Evolutionary conservation across 2,329 filamentous ascomycete genomes (phyloP), one percentile per base, ranked within the genome.

Genomic region (Meredithiella fracta): DNA sequence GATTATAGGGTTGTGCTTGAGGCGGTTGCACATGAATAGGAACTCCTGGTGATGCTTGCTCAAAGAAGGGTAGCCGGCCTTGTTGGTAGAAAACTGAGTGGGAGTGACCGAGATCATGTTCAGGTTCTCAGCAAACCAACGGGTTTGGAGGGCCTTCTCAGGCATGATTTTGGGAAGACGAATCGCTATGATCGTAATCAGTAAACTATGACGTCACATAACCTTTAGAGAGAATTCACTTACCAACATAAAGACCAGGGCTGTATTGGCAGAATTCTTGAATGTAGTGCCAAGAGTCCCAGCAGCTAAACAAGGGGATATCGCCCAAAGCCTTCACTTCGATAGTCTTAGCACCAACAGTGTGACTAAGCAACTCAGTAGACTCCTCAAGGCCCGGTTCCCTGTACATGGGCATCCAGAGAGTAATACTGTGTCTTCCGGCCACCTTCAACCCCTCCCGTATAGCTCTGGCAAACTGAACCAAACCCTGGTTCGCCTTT

Each of bases 201-300:
- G 52, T 42, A n/a, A 52, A 11, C 29, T 34, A 34, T 11, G 11
- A 14, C 15, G n/a, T 42, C 17, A 42, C 4, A 4, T 3, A 44
- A 20, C 11, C 23, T 8, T 3, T 29, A 34, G 1, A 11, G 11
- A 17, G 2, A 8, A 1, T 20, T 23, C 51, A 54, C 9, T 73
- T 83, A 95, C 91, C 86, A 68, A 96, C 80, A 64, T 81, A 84
- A 38, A 98, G 74, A 66, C 88, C 80, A 57, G 77, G 70, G 67
- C 83, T 84, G 69, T 98, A 97, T 70, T 83, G 85, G 76, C 89
- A 96, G 57, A 88, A 73, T 54, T 82, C 83, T 54, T 92, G 79
- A 63, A 98, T 85, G 22, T 83, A 75, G 66, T 98, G 84, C 92
- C 92, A 98, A 1, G 85, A 83, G 68, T 97, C 90, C 94, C 94